Conservation (phyloP, 108 stramenopile species). For the Schizochytrium sp. region DNA sequence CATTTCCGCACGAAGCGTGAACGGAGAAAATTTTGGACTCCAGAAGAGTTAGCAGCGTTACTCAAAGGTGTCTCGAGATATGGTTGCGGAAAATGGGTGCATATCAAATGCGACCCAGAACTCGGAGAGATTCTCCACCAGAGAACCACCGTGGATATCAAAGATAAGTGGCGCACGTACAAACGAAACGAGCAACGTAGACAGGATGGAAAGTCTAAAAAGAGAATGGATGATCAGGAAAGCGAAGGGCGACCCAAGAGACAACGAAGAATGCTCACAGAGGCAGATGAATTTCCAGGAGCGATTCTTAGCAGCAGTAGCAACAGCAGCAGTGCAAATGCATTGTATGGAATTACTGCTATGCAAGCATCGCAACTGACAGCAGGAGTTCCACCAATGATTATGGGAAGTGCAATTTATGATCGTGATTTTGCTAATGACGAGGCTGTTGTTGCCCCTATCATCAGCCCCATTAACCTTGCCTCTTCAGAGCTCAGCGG, state of each 20-base stretch:
- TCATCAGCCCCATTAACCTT: background rate
- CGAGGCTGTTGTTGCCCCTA: background rate
- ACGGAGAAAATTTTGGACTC: conserved; percentile 17
- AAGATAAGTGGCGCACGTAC: conserved; percentile 61
- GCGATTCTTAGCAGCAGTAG: background rate
- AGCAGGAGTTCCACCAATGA: background rate
- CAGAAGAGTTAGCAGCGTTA: conserved; percentile 44
- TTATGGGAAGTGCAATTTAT: conserved; percentile 23
- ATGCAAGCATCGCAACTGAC: background rate
- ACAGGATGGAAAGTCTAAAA: background rate
- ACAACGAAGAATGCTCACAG: background rate
- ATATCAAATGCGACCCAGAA: conserved; percentile 59
- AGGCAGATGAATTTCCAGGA: conserved; percentile 12
- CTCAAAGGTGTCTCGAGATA: conserved; percentile 28
- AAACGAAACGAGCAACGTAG: conserved; percentile 18
- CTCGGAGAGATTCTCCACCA: conserved; percentile 35
- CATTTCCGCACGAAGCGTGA: conserved; percentile 22
- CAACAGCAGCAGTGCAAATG: no score
- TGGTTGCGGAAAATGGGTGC: conserved; percentile 29
- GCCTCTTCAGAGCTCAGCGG: background rate
- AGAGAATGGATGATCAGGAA: background rate
- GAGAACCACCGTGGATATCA: conserved; percentile 59
- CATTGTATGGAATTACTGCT: background rate
- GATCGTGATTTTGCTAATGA: background rate
- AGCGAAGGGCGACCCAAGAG: background rate